Evolutionary conservation across 768 basidiomycete genomes (phyloP).

Genomic region (Solioccasus polychromus): DNA sequence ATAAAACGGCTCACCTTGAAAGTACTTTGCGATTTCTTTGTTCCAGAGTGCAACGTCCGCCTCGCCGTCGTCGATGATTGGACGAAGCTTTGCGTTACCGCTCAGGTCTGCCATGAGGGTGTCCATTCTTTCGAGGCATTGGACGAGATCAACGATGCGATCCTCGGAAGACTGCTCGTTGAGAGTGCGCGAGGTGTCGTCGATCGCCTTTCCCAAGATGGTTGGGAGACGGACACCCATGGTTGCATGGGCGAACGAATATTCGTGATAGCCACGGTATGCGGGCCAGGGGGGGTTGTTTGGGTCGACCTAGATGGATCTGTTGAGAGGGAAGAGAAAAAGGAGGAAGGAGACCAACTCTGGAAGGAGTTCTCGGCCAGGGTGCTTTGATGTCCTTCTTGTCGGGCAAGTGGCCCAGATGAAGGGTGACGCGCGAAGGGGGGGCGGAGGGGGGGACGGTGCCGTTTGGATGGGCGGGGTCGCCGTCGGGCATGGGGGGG

Average conservation of each 20-base stretch:
- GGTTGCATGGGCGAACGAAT: conserved; percentile 85
- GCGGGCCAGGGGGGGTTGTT: conserved; percentile 85
- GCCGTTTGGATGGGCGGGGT: conserved; percentile 5
- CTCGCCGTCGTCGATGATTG: conserved; percentile 87
- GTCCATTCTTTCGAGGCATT: conserved; percentile 88
- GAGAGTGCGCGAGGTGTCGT: conserved; percentile 84
- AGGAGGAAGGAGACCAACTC: conserved; percentile 37
- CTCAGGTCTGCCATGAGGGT: conserved; percentile 85
- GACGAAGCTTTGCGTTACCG: conserved; percentile 77
- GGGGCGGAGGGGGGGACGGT: conserved; percentile 25
- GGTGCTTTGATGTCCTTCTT: conserved; percentile 70
- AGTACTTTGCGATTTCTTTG: conserved; percentile 93
- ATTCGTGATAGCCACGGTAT: conserved; percentile 77
- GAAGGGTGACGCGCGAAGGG: conserved; percentile 64
- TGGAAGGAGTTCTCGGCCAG: conserved; percentile 73
- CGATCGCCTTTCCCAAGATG: conserved; percentile 93
- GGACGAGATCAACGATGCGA: conserved; percentile 75
- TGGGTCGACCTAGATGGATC: conserved; percentile 60
- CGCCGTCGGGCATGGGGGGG: not conserved
- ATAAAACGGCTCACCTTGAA: conserved; percentile 58
- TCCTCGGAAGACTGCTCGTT: conserved; percentile 86
- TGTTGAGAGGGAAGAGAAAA: not conserved
- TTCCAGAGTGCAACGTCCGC: conserved; percentile 96
- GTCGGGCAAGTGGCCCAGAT: conserved; percentile 70
- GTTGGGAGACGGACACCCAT: conserved; percentile 97